A percentile compares a stretch with the other conserved stretches of the same genome.
These are phyloP conservation scores for Phoenix dactylifera DNA, from an alignment of 176 grass and related monocot species.

Conservation along the genomic window DNA sequence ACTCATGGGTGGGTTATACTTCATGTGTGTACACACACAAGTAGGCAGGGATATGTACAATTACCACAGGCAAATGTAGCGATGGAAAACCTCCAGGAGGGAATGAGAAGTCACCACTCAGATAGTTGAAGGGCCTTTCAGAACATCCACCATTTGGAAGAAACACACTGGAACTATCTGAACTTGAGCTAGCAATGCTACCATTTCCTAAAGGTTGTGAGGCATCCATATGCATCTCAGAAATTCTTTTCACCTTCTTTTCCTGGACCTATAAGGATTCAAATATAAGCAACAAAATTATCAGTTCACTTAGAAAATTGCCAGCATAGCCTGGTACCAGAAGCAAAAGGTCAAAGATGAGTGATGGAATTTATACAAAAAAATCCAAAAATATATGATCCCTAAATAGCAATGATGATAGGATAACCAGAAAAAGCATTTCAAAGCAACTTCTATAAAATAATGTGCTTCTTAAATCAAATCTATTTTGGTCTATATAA, in stretches of 20 bases:
- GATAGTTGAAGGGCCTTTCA: not conserved
- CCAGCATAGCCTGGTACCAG: too few species aligned
- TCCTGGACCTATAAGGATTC: constrained; percentile 53
- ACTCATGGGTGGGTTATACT: too few species aligned
- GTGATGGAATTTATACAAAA: too few species aligned
- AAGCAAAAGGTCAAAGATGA: too few species aligned
- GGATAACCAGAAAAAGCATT: too few species aligned
- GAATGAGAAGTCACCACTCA: constrained; percentile 26
- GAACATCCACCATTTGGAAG: constrained; percentile 66
- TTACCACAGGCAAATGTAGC: constrained; percentile 78
- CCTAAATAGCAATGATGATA: too few species aligned
- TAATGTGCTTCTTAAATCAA: too few species aligned
- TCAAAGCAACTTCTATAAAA: too few species aligned
- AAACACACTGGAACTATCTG: constrained; percentile 19
- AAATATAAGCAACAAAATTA: not conserved
- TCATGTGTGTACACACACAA: too few species aligned
- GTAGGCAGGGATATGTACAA: constrained; percentile 29
- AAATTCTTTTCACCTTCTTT: constrained; percentile 78
- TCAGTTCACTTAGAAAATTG: not conserved
- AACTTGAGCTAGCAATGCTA: constrained; percentile 36
- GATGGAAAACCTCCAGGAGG: constrained; percentile 64
- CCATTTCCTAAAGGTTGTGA: constrained; percentile 35
- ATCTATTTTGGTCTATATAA: too few species aligned
- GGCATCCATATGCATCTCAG: constrained; percentile 62
- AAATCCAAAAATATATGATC: too few species aligned